Conservation (phyloP, 2,329 filamentous ascomycete genomes). For the Trichocomaceae sp. region DNA sequence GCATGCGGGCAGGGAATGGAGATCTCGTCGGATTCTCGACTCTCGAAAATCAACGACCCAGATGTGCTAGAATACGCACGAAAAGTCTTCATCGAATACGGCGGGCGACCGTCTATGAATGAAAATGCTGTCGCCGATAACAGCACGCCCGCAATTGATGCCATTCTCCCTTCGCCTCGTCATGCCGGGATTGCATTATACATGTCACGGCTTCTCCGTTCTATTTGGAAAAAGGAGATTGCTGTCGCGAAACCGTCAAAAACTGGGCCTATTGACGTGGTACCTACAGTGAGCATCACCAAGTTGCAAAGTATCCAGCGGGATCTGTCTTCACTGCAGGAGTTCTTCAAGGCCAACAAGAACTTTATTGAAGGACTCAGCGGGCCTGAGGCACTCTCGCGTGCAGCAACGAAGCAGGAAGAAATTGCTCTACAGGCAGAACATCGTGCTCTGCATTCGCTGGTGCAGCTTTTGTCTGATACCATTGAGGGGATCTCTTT, state of each 20-base stretch:
- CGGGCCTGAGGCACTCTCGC: constrained; percentile 78
- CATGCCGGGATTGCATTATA: constrained; percentile 80
- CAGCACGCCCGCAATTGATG: constrained; percentile 64
- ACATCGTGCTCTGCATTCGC: constrained; percentile 80
- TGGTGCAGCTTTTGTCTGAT: constrained; percentile 78
- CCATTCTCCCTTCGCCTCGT: constrained; percentile 77
- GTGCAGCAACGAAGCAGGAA: constrained; percentile 74
- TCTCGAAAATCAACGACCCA: constrained; percentile 68
- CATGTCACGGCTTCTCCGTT: constrained; percentile 77
- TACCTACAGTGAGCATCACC: constrained; percentile 57
- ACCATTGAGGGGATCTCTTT: constrained; percentile 97
- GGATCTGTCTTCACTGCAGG: constrained; percentile 68
- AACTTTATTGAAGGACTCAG: constrained; percentile 88
- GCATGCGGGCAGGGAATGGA: constrained; percentile 91
- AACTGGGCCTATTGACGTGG: constrained; percentile 50
- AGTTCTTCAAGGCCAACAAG: constrained; percentile 81
- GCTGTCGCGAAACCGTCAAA: constrained; percentile 45
- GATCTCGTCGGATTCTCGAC: constrained; percentile 62
- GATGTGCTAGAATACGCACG: constrained; percentile 79
- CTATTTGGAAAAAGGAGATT: constrained; percentile 77
- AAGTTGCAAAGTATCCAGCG: constrained; percentile 75
- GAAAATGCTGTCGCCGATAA: constrained; percentile 63
- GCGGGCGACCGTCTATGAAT: constrained; percentile 76
- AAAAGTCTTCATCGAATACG: constrained; percentile 84
- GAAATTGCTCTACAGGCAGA: constrained; percentile 90